Base-by-base conservation (phyloP, 352 stramenopile species). In the Phytophthora uliginosa region DNA sequence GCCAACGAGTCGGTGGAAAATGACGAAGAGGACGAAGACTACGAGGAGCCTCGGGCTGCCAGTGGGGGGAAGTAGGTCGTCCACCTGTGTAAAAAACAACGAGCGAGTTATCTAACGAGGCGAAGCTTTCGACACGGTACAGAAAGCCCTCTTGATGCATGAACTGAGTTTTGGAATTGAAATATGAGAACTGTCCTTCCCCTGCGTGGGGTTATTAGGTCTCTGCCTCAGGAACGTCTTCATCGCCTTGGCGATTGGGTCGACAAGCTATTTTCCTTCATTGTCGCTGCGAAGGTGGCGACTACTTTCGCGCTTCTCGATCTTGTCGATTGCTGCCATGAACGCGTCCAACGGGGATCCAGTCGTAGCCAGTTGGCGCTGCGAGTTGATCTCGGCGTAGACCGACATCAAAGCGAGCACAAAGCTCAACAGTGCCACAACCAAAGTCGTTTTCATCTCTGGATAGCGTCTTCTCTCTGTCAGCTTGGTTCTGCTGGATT, bases 11-110 rank as follows among this genome's bases (percentile, higher is more conserved):
- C 40, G 4, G 60, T 69, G n/a, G 54, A 62, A 63, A 66, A 24
- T 50, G 63, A 71, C 58, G 69, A 77, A 59, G 59, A 59, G 42
- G 26, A 69, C 45, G 69, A 80, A 52, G 63, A 71, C 2, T 59
- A 64, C 34, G 62, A 79, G 4, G 59, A 78, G n/a, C 71, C 56
- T 9, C 56, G 31, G 50, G 61, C 71, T 66, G 74, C 65, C 7
- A 75, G 65, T 61, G 60, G 26, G 3, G 74, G 57, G 26, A 81
- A 75, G 38, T 81, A 75, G 38, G 51, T 26, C 22, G 5, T 10
- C 17, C 26, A 33, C 6, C 5, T 73, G 66, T 69, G 63, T 52
- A 59, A 13, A 42, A 5, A 54, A 53, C 38, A 50, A 53, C 26
- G 17, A 59, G 26, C 34, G 36, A 65, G 42, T 48, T 61, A 61